Evolutionary conservation across 768 basidiomycete species (phyloP).

Genomic region (Gymnopilus dilepis): DNA sequence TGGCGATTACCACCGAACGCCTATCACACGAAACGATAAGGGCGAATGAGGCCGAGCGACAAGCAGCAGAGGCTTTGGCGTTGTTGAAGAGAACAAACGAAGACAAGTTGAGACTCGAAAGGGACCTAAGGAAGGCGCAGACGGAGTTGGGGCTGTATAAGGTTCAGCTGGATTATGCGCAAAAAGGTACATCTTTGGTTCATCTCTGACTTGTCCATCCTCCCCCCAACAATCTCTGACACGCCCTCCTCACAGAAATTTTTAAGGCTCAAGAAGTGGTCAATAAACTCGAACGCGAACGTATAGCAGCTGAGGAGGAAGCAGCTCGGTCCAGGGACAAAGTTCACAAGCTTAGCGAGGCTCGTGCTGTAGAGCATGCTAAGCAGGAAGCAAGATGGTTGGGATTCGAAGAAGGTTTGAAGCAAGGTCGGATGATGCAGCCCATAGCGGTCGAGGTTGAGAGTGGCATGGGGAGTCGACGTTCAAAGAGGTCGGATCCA

Average conservation of each 20-base stretch:
- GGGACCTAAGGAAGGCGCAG: conserved; percentile 36
- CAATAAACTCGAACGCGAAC: conserved; percentile 50
- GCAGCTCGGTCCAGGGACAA: conserved; percentile 50
- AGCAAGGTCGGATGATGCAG: conserved; percentile 30
- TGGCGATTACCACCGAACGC: conserved; percentile 28
- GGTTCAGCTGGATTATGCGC: conserved; percentile 60
- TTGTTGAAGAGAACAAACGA: conserved; percentile 38
- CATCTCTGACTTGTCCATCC: background rate
- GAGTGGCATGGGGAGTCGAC: background rate
- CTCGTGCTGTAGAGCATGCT: conserved; percentile 52
- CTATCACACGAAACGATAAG: conserved; percentile 42
- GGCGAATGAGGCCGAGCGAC: conserved; percentile 43
- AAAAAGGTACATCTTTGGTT: conserved; percentile 41
- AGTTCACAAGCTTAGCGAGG: conserved; percentile 50
- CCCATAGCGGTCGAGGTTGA: conserved; percentile 11
- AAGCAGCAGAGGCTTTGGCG: conserved; percentile 35
- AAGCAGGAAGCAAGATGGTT: conserved; percentile 57
- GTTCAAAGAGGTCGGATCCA: conserved; percentile 5
- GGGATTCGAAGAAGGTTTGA: conserved; percentile 57
- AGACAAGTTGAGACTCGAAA: conserved; percentile 34
- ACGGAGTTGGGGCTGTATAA: conserved; percentile 64
- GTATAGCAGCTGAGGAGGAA: conserved; percentile 53
- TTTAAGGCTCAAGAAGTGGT: conserved; percentile 58
- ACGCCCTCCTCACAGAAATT: conserved; percentile 43
- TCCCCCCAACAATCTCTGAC: background rate